These are phyloP conservation scores for Talaromyces sp. DNA, from an alignment of 2,329 filamentous ascomycete species.

Conservation along the genomic window DNA sequence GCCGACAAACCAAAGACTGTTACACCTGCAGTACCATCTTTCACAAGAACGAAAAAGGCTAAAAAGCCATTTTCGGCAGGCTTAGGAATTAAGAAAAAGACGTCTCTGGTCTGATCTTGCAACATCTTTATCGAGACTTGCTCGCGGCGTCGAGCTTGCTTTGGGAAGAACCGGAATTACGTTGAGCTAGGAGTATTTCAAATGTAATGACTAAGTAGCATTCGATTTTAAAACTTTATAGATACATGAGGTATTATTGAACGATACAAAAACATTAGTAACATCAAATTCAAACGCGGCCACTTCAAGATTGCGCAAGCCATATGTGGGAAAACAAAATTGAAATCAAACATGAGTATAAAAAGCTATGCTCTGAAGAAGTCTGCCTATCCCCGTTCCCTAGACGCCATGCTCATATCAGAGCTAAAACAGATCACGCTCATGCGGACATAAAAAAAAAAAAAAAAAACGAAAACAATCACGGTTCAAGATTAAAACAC, in stretches of 20 bases:
- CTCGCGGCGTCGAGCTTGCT: background rate
- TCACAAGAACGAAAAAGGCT: constrained; percentile 72
- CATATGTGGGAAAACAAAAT: background rate
- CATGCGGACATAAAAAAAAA: background rate
- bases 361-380: background rate
- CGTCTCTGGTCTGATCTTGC: constrained; percentile 1
- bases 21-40: constrained; percentile 48
- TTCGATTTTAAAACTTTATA: background rate
- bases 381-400: background rate
- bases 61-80: constrained; percentile 75
- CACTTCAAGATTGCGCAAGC: background rate
- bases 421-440: background rate
- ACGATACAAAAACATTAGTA: background rate
- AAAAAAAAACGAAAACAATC: background rate
- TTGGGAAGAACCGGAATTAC: background rate
- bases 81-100: constrained; percentile 83
- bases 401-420: background rate
- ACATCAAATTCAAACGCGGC: background rate
- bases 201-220: background rate
- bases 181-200: background rate
- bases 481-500: background rate
- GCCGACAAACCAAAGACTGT: constrained; percentile 21
- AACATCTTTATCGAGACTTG: background rate
- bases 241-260: background rate
- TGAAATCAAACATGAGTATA: background rate